phyloP scores from a whole-genome alignment of 2,329 filamentous ascomycete species.

The Nothophoma quercina region DNA sequence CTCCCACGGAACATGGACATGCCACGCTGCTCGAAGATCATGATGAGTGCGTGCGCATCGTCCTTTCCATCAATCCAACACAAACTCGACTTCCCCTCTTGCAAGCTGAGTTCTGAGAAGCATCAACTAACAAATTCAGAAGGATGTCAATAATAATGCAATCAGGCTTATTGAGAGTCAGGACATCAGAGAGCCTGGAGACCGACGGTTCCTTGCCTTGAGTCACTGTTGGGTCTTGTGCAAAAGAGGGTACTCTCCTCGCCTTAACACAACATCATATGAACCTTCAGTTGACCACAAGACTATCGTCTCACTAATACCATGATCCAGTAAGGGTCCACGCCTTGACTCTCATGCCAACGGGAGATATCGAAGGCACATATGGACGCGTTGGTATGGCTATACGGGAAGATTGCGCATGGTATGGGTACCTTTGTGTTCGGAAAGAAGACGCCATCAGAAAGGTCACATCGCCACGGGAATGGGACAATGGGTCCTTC shows the following conservation, averaged over 20 bases:
- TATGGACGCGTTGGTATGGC: slow-evolving; percentile 31
- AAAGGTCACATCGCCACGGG: not conserved
- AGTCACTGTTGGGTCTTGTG: slow-evolving; percentile 5
- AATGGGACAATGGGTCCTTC: not conserved
- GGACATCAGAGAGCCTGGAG: not conserved
- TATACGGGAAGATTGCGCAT: slow-evolving; percentile 29
- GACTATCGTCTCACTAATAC: not conserved
- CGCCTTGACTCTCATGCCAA: not conserved
- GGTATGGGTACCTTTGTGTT: slow-evolving; percentile 32
- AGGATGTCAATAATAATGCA: not conserved
- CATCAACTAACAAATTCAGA: not conserved
- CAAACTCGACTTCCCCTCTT: not conserved
- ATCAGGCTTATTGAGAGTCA: not conserved
- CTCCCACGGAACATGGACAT: not conserved
- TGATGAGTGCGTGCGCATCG: not conserved
- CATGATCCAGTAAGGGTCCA: not conserved
- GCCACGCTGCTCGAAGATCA: not conserved
- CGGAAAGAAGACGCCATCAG: not conserved
- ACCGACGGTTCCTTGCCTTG: not conserved
- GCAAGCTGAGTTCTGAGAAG: not conserved
- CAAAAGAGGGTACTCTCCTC: slow-evolving; percentile 30
- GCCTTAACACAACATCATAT: slow-evolving; percentile 27
- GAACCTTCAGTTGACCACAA: not conserved
- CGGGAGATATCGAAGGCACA: not conserved
- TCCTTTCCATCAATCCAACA: not conserved